Evolutionary conservation across 352 stramenopile genomes (phyloP).

Genomic region (Globisporangium acanthophoron): DNA sequence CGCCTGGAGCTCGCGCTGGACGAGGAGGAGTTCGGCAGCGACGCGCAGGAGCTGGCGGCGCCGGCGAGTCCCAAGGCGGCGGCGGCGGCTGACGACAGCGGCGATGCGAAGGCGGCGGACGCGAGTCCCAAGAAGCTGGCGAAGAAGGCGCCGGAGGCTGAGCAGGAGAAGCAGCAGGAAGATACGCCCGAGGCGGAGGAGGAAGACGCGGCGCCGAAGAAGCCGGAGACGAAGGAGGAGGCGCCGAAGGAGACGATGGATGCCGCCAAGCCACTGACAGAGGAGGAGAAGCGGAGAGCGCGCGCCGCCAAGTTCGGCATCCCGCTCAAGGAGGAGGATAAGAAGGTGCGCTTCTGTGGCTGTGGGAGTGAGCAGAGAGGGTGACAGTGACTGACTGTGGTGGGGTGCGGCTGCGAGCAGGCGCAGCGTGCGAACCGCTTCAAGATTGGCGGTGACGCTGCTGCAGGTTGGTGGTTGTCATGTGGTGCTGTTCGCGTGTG

Average conservation of each 20-base stretch:
- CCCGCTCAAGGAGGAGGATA: constrained; percentile 61
- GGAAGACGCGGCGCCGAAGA: background rate
- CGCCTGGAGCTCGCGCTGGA: constrained; percentile 83
- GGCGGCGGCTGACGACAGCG: constrained; percentile 3
- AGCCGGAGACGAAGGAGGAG: background rate
- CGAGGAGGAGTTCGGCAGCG: constrained; percentile 82
- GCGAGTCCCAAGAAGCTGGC: constrained; percentile 27
- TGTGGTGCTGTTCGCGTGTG: background rate
- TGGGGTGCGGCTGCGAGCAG: constrained; percentile 13
- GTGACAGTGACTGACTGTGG: background rate
- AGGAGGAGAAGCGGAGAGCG: constrained; percentile 74
- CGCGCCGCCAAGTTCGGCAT: constrained; percentile 81
- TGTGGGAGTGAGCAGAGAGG: background rate
- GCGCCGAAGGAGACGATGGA: constrained; percentile 3
- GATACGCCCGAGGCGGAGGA: background rate
- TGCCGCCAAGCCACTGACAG: constrained; percentile 33
- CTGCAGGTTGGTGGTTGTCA: background rate
- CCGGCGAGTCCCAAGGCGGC: constrained; percentile 37
- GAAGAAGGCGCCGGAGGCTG: constrained; percentile 17
- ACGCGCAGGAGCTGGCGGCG: constrained; percentile 63
- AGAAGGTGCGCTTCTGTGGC: constrained; percentile 42
- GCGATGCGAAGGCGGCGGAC: background rate
- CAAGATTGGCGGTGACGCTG: constrained; percentile 34
- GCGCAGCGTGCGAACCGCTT: constrained; percentile 77
- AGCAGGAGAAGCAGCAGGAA: background rate